Percentiles rank a stretch among this genome's conserved stretches.
Conservation (phyloP, 805 yeast species). For the Candida mattraensis region DNA sequence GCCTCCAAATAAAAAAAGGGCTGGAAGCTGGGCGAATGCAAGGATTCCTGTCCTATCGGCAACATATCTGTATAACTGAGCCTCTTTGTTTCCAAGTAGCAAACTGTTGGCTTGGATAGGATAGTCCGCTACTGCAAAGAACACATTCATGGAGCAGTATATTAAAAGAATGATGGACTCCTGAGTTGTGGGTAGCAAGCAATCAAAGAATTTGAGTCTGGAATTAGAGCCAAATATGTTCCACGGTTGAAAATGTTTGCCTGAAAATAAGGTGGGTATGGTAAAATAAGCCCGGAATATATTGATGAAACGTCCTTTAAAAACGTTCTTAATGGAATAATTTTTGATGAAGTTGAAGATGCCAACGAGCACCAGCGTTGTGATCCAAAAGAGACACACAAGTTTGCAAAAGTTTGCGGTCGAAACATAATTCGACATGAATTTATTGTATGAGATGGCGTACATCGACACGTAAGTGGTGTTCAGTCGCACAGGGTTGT, state of each 20-base stretch:
- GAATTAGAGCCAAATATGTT: conserved; percentile 16
- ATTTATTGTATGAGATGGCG: conserved; percentile 19
- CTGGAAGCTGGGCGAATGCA: conserved; percentile 44
- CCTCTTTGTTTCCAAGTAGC: conserved; percentile 17
- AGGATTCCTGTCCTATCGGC: conserved; percentile 61
- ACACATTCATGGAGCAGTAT: conserved; percentile 16
- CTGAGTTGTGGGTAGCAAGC: conserved; percentile 30
- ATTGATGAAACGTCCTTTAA: conserved; percentile 11
- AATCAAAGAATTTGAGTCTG: conserved; percentile 14
- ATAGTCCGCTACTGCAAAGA: conserved; percentile 16
- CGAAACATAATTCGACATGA: conserved; percentile 20
- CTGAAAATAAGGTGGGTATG: conserved; percentile 21
- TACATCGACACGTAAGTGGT: conserved; percentile 6
- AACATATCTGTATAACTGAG: conserved; percentile 39
- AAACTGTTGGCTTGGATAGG: conserved; percentile 9
- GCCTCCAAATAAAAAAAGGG: conserved; percentile 54
- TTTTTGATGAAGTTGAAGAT: conserved; percentile 18
- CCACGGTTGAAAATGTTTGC: conserved; percentile 26
- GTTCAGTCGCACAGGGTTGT: conserved; percentile 20
- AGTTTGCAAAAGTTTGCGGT: conserved; percentile 16
- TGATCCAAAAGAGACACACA: conserved; percentile 26
- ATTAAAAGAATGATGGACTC: conserved; percentile 20
- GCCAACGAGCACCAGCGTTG: conserved; percentile 16
- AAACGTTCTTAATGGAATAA: conserved; percentile 6
- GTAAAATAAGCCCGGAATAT: conserved; percentile 20